Conservation (phyloP, 2,329 filamentous ascomycete species). For the Fusarium armeniacum region DNA sequence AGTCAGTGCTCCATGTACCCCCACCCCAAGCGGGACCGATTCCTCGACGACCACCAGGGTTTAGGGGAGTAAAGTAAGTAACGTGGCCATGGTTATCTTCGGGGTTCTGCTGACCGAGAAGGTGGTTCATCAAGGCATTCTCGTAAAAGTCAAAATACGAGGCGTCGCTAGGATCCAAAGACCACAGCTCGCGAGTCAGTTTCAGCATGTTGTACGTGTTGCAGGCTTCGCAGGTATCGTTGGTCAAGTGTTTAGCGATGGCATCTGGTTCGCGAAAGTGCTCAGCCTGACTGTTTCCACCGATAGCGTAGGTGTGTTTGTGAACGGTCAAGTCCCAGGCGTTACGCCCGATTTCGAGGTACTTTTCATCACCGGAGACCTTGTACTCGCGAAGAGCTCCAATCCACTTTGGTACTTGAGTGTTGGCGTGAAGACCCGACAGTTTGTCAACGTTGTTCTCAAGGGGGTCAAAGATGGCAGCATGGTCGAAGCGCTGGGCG, state of each 20-base stretch:
- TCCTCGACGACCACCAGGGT: conserved; percentile 62
- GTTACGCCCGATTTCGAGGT: conserved; percentile 64
- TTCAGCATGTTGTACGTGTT: conserved; percentile 72
- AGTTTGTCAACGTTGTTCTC: conserved; percentile 61
- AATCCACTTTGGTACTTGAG: conserved; percentile 68
- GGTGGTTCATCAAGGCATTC: conserved; percentile 63
- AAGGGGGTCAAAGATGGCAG: conserved; percentile 61
- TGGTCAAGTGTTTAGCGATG: conserved; percentile 60
- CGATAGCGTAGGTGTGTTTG: conserved; percentile 66
- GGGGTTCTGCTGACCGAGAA: conserved; percentile 65
- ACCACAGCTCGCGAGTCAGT: conserved; percentile 66
- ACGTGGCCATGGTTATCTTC: conserved; percentile 62
- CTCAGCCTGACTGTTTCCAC: conserved; percentile 67
- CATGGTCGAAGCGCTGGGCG: conserved; percentile 66
- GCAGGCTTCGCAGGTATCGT: conserved; percentile 66
- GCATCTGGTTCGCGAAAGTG: conserved; percentile 64
- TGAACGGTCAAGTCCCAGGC: conserved; percentile 63
- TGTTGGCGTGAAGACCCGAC: conserved; percentile 66
- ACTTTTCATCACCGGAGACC: conserved; percentile 60
- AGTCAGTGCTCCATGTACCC: conserved; percentile 68
- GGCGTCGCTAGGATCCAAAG: conserved; percentile 56
- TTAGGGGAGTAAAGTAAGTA: conserved; percentile 67
- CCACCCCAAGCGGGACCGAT: conserved; percentile 68
- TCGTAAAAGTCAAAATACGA: conserved; percentile 69
- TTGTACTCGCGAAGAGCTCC: conserved; percentile 64